Conservation (phyloP, 345 rosid species). For the Moricandia moricandioides region DNA sequence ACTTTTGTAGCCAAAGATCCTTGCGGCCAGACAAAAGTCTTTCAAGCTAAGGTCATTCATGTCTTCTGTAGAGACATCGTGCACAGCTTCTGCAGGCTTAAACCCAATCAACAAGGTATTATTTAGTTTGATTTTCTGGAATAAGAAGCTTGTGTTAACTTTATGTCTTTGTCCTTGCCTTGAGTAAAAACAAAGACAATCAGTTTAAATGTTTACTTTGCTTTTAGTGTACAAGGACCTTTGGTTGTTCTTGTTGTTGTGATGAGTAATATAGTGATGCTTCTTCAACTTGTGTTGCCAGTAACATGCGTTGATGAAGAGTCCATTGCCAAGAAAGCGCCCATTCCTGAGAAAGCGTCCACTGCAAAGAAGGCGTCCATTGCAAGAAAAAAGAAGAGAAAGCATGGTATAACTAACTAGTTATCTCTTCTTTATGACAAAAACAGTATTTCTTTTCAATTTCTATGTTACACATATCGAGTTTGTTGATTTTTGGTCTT, state of each 20-base stretch:
- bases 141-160: neutral
- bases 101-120: neutral
- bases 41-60: neutral
- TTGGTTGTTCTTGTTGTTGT: neutral
- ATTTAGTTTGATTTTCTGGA: neutral
- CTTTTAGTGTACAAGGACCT: neutral
- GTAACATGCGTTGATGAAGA: neutral
- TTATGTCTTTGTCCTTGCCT: neutral
- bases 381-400: neutral
- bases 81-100: neutral
- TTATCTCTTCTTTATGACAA: neutral
- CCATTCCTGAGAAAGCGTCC: neutral
- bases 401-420: neutral
- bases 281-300: neutral
- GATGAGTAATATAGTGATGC: neutral
- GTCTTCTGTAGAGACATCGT: neutral
- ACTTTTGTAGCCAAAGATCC: neutral
- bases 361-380: neutral
- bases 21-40: neutral
- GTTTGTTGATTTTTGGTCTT: no score
- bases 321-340: neutral
- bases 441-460: neutral
- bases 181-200: no score
- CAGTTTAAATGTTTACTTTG: no score
- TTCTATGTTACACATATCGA: neutral